Conservation (phyloP, 805 yeast genomes). For the Blastobotrys parvus region DNA sequence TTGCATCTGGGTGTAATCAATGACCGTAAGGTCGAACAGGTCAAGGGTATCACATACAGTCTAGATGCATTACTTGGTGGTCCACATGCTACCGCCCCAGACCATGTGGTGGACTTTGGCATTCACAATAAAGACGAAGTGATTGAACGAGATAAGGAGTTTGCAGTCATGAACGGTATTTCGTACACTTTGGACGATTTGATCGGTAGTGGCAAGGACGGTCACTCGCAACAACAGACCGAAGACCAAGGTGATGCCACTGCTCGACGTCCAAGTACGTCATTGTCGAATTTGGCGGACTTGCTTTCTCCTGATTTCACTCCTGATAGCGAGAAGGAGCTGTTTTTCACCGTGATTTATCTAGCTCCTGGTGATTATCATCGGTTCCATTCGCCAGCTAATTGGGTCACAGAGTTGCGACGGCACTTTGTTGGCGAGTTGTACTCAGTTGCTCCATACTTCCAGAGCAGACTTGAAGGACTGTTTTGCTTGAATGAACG, state of each 20-base stretch:
- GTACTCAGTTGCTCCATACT: constrained; percentile 93
- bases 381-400: constrained; percentile 90
- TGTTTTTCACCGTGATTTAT: constrained; percentile 86
- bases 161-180: constrained; percentile 72
- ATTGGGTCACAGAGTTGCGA: constrained; percentile 91
- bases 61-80: constrained; percentile 78
- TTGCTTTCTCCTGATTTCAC: constrained; percentile 19
- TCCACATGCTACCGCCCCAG: constrained; percentile 16
- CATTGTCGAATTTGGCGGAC: constrained; percentile 9
- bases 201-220: constrained; percentile 54
- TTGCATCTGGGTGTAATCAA: constrained; percentile 81
- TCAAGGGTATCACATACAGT: constrained; percentile 91
- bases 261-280: constrained; percentile 31
- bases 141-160: constrained; percentile 53
- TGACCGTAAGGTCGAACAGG: constrained; percentile 74
- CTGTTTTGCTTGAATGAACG: constrained; percentile 89
- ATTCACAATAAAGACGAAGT: constrained; percentile 25
- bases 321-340: constrained; percentile 40
- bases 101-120: constrained; percentile 31
- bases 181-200: constrained; percentile 61
- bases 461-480: constrained; percentile 79
- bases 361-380: constrained; percentile 98
- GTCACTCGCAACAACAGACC: constrained; percentile 36
- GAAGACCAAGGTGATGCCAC: constrained; percentile 17
- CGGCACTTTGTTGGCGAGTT: constrained; percentile 95